These are phyloP conservation scores for Starmerella riodocensis DNA, from an alignment of 805 yeast genomes.

Conservation along the genomic window DNA sequence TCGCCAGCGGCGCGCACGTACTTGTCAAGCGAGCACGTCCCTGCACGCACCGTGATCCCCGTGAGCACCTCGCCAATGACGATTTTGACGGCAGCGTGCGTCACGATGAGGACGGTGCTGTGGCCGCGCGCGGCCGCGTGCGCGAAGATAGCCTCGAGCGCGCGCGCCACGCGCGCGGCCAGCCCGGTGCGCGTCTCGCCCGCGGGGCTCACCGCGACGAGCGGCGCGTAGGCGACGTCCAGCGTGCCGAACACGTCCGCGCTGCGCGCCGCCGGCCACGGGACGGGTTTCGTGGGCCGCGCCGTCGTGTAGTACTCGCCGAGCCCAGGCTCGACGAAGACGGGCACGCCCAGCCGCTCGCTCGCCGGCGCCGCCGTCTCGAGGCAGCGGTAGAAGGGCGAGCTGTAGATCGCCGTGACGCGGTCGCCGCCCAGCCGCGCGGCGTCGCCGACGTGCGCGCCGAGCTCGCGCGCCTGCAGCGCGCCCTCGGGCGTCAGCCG, in stretches of 20 bases:
- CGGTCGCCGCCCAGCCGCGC: constrained; percentile 25
- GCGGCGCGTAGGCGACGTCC: constrained; percentile 38
- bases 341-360: constrained; percentile 40
- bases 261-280: constrained; percentile 25
- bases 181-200: constrained; percentile 75
- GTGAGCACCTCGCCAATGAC: constrained; percentile 66
- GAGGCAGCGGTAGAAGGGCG: constrained; percentile 84
- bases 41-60: constrained; percentile 45
- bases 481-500: constrained; percentile 78
- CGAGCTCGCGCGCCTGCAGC: constrained; percentile 74
- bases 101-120: constrained; percentile 54
- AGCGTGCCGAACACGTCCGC: constrained; percentile 41
- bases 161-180: constrained; percentile 43
- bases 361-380: constrained; percentile 70
- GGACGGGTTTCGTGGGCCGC: constrained; percentile 49
- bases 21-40: constrained; percentile 72
- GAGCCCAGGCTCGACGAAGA: constrained; percentile 65
- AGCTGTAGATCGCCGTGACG: constrained; percentile 54
- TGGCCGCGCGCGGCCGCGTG: constrained; percentile 38
- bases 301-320: constrained; percentile 86
- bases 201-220: constrained; percentile 42
- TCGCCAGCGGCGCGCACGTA: constrained; percentile 26
- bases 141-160: constrained; percentile 46
- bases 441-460: constrained; percentile 36
- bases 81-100: constrained; percentile 90